A percentile compares a stretch with the other conserved stretches of the same genome.
Evolutionary conservation across 2,329 filamentous ascomycete genomes (phyloP).

Genomic region (Talaromyces sp.): DNA sequence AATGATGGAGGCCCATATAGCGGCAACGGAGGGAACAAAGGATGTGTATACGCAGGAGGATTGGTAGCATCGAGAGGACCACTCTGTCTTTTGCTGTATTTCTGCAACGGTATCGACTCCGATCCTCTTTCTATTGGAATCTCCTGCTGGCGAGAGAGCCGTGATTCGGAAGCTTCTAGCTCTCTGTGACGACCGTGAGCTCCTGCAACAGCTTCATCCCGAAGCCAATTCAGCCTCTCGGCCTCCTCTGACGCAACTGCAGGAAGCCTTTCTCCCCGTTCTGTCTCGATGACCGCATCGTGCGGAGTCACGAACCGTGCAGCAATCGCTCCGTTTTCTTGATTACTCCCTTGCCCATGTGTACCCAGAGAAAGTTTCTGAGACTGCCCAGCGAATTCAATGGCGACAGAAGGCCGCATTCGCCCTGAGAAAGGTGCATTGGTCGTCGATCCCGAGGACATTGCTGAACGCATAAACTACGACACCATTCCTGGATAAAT

Average conservation of each 20-base stretch:
- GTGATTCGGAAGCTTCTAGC: not conserved
- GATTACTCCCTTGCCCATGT: not conserved
- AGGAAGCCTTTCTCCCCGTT: conserved; percentile 61
- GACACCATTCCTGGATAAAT: not conserved
- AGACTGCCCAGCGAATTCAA: conserved; percentile 2
- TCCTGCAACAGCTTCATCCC: conserved; percentile 13
- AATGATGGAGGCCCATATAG: conserved; percentile 70
- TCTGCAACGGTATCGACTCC: not conserved
- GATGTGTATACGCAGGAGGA: conserved; percentile 56
- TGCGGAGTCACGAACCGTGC: conserved; percentile 53
- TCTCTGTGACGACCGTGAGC: conserved; percentile 13
- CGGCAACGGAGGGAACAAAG: conserved; percentile 78
- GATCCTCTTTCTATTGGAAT: not conserved
- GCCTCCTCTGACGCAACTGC: conserved; percentile 66
- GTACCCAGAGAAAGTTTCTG: conserved; percentile 3
- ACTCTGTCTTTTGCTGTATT: conserved; percentile 1
- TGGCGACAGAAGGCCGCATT: not conserved
- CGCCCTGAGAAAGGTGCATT: not conserved
- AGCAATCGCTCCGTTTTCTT: conserved; percentile 19
- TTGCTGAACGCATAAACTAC: not conserved
- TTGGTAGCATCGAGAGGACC: conserved; percentile 5
- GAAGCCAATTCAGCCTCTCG: conserved; percentile 56
- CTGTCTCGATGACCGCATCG: conserved; percentile 66
- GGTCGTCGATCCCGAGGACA: not conserved
- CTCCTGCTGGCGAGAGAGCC: not conserved